A percentile compares a stretch with the other conserved stretches of the same genome.
These are phyloP conservation scores for Backusella tuberculispora DNA, from an alignment of 192 early-diverging fungal species.

Conservation along the genomic window DNA sequence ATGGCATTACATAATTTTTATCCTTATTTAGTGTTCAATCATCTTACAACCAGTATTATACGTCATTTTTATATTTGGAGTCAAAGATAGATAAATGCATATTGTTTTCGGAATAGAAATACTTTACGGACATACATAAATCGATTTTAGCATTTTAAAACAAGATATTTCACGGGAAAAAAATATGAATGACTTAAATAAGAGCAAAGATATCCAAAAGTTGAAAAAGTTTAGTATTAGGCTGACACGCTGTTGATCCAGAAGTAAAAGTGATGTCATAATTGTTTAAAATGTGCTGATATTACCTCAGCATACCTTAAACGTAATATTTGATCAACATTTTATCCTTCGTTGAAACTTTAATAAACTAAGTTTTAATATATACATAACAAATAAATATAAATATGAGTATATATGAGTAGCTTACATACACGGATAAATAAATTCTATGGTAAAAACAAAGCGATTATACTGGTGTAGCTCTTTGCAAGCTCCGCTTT, in stretches of 20 bases:
- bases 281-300: constrained; percentile 25
- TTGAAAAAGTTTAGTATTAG: constrained; percentile 48
- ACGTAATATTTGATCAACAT: constrained; percentile 17
- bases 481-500: background rate
- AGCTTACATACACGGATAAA: background rate
- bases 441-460: background rate
- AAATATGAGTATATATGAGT: background rate
- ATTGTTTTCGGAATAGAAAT: background rate
- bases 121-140: background rate
- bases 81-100: background rate
- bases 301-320: constrained; percentile 28
- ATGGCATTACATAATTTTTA: too few species aligned
- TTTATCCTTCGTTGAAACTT: background rate
- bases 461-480: background rate
- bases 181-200: constrained; percentile 53
- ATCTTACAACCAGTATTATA: background rate
- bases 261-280: constrained; percentile 47
- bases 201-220: constrained; percentile 45
- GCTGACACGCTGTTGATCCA: constrained; percentile 41
- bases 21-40: too few species aligned
- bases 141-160: background rate
- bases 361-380: background rate
- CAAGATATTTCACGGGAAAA: constrained; percentile 40
- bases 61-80: background rate
- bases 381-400: background rate